Evolutionary conservation across 2,329 filamentous ascomycete genomes (phyloP).

Genomic region (Ophiostoma sp.): DNA sequence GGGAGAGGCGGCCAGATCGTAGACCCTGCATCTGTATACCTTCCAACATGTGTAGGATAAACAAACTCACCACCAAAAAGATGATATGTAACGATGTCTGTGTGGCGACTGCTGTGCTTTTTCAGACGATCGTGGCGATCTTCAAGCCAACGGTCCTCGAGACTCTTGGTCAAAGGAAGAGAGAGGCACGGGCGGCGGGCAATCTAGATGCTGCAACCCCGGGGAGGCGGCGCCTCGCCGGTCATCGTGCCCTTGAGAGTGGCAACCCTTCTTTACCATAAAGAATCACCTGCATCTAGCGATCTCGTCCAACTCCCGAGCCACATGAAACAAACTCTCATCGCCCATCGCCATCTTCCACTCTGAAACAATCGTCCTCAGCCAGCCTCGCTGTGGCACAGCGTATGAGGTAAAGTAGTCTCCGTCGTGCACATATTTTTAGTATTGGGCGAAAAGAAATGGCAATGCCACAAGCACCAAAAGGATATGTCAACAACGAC

Average conservation of each 20-base stretch:
- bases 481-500: not conserved
- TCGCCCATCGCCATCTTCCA: too few relatives aligned
- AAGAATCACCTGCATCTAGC: not conserved
- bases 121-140: not conserved
- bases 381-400: not conserved
- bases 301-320: not conserved
- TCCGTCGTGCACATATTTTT: not conserved
- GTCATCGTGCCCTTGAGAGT: not conserved
- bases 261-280: not conserved
- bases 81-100: not conserved
- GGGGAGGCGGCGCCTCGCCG: not conserved
- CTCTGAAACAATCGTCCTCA: not conserved
- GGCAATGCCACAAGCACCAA: not conserved
- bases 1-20: not conserved
- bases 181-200: not conserved
- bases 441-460: not conserved
- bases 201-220: not conserved
- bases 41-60: not conserved
- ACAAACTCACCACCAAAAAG: not conserved
- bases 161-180: not conserved
- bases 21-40: not conserved
- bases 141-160: not conserved
- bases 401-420: not conserved
- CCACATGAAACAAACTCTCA: not conserved
- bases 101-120: constrained; percentile 16